Evolutionary conservation across 225 moss, liverwort and hornwort species (phyloP).

Genomic region (Anthoceros angustus): DNA sequence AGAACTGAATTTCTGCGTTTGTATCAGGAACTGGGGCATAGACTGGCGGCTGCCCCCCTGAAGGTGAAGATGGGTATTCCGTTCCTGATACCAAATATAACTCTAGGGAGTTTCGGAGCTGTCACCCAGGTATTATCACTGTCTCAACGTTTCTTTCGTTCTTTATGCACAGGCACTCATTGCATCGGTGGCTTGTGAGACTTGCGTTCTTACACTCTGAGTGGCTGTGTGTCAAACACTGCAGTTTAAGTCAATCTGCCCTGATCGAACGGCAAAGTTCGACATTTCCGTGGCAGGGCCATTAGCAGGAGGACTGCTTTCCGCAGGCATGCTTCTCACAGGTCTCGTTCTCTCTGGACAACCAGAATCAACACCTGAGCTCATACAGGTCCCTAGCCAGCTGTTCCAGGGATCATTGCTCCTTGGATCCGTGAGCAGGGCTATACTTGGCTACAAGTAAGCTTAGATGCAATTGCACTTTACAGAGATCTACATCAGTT

Average conservation of each 20-base stretch:
- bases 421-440: slow-evolving; percentile 51
- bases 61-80: slow-evolving; percentile 85
- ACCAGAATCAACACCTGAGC: slow-evolving; percentile 59
- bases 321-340: slow-evolving; percentile 68
- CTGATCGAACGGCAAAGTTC: slow-evolving; percentile 71
- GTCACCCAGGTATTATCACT: slow-evolving; percentile 43
- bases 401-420: slow-evolving; percentile 87
- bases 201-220: no score
- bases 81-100: slow-evolving; percentile 85
- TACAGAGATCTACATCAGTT: no score
- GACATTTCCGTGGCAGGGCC: slow-evolving; percentile 89
- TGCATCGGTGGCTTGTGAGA: no score
- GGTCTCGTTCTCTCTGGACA: slow-evolving; percentile 65
- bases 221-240: slow-evolving; percentile 5
- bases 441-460: slow-evolving; percentile 59
- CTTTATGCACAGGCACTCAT: no score
- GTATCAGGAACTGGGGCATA: slow-evolving; percentile 66
- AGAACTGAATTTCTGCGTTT: neutral
- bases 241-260: slow-evolving; percentile 75
- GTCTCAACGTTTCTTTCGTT: neutral
- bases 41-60: slow-evolving; percentile 69
- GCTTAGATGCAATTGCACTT: no score
- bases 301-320: slow-evolving; percentile 63
- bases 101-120: slow-evolving; percentile 86
- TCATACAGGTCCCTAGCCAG: slow-evolving; percentile 85